phyloP scores from a whole-genome alignment of 192 early-diverging fungal species.

The Coemansia sp. region DNA sequence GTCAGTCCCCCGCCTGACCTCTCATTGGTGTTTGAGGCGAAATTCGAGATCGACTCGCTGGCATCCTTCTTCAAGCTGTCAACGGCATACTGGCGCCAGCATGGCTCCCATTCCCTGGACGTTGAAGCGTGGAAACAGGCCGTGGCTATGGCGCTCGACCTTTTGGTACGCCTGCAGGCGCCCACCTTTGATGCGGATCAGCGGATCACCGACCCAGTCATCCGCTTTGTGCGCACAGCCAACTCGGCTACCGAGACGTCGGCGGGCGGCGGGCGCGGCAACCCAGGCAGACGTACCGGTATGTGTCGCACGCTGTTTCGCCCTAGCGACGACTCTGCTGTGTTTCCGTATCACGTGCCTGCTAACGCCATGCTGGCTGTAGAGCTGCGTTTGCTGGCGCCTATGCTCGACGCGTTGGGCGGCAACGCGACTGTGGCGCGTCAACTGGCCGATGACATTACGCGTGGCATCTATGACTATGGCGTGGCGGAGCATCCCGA shows the following conservation, averaged over 20 bases:
- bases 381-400: conserved; percentile 47
- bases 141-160: conserved; percentile 28
- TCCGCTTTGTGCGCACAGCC: conserved; percentile 32
- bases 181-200: conserved; percentile 40
- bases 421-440: not conserved
- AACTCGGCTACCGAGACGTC: conserved; percentile 44
- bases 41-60: conserved; percentile 64
- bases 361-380: conserved; percentile 63
- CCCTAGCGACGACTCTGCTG: conserved; percentile 60
- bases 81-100: conserved; percentile 45
- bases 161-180: conserved; percentile 46
- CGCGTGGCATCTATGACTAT: conserved; percentile 48
- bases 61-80: conserved; percentile 59
- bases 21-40: conserved; percentile 56
- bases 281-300: conserved; percentile 33
- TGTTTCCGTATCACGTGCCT: conserved; percentile 60
- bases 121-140: conserved; percentile 43
- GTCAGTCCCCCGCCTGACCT: conserved; percentile 47
- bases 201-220: conserved; percentile 17
- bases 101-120: conserved; percentile 17
- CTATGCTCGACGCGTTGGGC: conserved; percentile 26
- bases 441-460: conserved; percentile 47
- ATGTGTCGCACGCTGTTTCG: conserved; percentile 55
- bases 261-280: conserved; percentile 43
- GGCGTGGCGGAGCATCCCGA: conserved; percentile 50